These are phyloP conservation scores for Bocquillonia castaneifolia DNA, from an alignment of 441 rosid species.

Conservation along the genomic window DNA sequence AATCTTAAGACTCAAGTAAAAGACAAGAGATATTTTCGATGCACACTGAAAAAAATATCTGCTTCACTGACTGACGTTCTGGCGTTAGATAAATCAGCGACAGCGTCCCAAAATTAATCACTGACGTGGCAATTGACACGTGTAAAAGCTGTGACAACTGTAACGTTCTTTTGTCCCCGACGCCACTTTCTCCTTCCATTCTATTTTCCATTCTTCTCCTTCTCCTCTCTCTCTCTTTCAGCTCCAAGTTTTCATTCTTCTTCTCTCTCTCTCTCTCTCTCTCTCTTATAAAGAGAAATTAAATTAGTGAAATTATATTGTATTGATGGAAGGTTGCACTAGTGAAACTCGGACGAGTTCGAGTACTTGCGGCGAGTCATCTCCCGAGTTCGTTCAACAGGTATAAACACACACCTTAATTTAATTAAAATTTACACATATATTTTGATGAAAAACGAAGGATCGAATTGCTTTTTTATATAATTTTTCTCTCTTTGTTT, in stretches of 20 bases:
- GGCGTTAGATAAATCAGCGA: neutral
- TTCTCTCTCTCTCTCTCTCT: neutral
- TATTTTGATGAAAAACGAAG: neutral
- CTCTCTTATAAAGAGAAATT: no score
- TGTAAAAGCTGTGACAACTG: conserved; percentile 50
- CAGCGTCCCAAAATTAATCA: neutral
- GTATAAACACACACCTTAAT: no score
- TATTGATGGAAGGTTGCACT: conserved; percentile 30
- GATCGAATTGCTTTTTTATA: neutral
- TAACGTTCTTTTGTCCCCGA: conserved; percentile 29
- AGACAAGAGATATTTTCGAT: conserved; percentile 36
- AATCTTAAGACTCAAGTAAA: conserved; percentile 3
- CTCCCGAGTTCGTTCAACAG: conserved; percentile 18
- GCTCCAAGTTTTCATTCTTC: no score
- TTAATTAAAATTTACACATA: neutral
- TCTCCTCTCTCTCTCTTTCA: no score
- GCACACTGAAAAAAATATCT: conserved; percentile 36
- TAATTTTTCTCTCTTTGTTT: no score
- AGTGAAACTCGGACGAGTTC: conserved; percentile 24
- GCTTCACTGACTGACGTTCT: neutral
- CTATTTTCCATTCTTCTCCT: neutral
- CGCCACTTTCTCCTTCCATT: conserved; percentile 2
- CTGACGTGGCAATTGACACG: conserved; percentile 52
- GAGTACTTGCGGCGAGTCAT: conserved; percentile 2
- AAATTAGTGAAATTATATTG: neutral